Conservation (phyloP, 2,329 filamentous ascomycete species). For the Dothideomycetes sp. region DNA sequence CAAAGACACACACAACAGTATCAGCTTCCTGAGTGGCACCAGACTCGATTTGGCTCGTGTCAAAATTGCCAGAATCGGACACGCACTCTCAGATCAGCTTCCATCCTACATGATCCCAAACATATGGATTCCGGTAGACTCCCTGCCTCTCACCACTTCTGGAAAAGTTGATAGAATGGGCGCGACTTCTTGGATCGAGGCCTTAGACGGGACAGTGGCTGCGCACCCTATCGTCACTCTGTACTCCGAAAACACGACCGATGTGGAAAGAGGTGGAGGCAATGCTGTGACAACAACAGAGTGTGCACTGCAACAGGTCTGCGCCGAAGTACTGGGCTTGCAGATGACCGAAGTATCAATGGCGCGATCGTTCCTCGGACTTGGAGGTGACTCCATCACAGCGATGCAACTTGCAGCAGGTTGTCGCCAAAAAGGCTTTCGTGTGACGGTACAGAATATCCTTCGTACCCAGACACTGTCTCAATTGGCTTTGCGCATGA, state of each 20-base stretch:
- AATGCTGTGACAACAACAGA: conserved; percentile 10
- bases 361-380: conserved; percentile 35
- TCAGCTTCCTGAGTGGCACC: no score
- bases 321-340: not conserved
- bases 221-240: no score
- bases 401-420: conserved; percentile 37
- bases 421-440: no score
- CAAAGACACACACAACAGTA: no score
- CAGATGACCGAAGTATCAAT: conserved; percentile 22
- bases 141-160: conserved; percentile 36
- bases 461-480: no score
- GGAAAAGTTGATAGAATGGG: conserved; percentile 30
- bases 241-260: no score
- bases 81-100: conserved; percentile 15
- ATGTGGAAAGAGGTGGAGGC: no score
- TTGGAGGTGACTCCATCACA: conserved; percentile 39
- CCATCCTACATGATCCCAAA: conserved; percentile 32
- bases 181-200: conserved; percentile 16
- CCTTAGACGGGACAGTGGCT: no score
- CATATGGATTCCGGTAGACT: conserved; percentile 34
- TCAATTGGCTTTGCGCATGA: no score
- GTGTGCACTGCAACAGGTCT: not conserved
- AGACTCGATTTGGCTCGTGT: no score
- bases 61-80: no score
- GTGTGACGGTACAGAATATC: no score